These are phyloP conservation scores for Phytophthora pini DNA, from an alignment of 352 stramenopile genomes.

Conservation along the genomic window DNA sequence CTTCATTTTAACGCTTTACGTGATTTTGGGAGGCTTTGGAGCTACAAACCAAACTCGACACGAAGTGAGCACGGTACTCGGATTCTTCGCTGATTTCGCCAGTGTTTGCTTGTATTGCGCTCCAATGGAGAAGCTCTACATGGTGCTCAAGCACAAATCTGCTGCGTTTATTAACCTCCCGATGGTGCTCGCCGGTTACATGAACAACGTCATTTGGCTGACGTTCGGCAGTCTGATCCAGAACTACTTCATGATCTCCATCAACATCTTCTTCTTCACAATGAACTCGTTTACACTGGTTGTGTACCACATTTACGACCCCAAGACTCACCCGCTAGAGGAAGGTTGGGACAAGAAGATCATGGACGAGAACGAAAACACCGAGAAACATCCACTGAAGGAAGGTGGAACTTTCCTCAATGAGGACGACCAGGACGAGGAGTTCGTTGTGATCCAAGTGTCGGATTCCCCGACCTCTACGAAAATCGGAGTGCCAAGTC, in stretches of 20 bases:
- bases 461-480: constrained; percentile 1
- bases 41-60: constrained; percentile 36
- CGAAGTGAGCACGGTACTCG: constrained; percentile 42
- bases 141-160: constrained; percentile 50
- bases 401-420: constrained; percentile 6
- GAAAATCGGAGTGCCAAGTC: constrained; percentile 3
- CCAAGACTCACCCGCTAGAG: constrained; percentile 37
- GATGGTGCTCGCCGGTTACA: constrained; percentile 46
- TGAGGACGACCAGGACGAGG: constrained; percentile 21
- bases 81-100: constrained; percentile 48
- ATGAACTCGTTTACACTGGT: constrained; percentile 30
- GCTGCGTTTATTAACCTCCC: constrained; percentile 55
- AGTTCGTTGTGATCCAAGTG: constrained; percentile 25
- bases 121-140: constrained; percentile 49
- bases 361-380: constrained; percentile 11
- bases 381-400: constrained; percentile 14
- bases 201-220: constrained; percentile 63
- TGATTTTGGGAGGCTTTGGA: constrained; percentile 39
- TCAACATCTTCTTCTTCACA: constrained; percentile 42
- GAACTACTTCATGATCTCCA: constrained; percentile 46
- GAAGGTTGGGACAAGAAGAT: constrained; percentile 27
- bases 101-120: constrained; percentile 54
- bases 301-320: constrained; percentile 38
- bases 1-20: constrained; percentile 43
- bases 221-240: constrained; percentile 46